These are phyloP conservation scores for Gynochthodes officinalis DNA, from an alignment of 257 asterid species.

Conservation along the genomic window DNA sequence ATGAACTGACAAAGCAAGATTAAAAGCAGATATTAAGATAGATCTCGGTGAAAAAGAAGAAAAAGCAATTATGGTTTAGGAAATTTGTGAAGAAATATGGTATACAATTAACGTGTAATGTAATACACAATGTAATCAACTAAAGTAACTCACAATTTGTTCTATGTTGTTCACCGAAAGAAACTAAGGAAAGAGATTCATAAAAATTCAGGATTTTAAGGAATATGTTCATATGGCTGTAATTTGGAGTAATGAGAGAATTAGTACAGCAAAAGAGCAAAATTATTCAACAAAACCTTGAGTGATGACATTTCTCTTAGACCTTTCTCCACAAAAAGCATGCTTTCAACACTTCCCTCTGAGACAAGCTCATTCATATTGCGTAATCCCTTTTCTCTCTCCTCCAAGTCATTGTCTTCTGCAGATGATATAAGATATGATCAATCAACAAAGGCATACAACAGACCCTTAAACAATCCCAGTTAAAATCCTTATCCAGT, in stretches of 20 bases:
- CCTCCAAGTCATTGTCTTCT: constrained; percentile 60
- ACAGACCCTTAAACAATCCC: constrained; percentile 3
- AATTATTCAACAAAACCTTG: constrained; percentile 47
- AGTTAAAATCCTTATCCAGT: constrained; percentile 4
- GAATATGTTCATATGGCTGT: neutral
- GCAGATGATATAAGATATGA: constrained; percentile 21
- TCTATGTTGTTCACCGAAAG: neutral
- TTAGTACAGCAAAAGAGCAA: neutral
- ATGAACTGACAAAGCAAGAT: neutral
- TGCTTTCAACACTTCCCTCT: constrained; percentile 72
- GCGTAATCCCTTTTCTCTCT: constrained; percentile 46
- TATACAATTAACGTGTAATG: neutral
- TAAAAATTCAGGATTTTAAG: neutral
- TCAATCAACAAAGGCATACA: constrained; percentile 4
- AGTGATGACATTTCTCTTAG: constrained; percentile 71
- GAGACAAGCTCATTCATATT: constrained; percentile 36
- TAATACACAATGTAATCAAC: neutral
- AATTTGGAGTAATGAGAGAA: neutral
- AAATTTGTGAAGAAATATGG: too few relatives aligned
- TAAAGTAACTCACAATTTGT: neutral
- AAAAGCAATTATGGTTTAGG: neutral
- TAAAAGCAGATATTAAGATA: neutral
- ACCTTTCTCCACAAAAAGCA: constrained; percentile 90
- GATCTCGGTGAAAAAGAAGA: neutral
- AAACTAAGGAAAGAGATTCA: neutral